These are phyloP conservation scores for Melanomma pulvis-pyrius DNA, from an alignment of 495 filamentous ascomycete species.

Conservation along the genomic window DNA sequence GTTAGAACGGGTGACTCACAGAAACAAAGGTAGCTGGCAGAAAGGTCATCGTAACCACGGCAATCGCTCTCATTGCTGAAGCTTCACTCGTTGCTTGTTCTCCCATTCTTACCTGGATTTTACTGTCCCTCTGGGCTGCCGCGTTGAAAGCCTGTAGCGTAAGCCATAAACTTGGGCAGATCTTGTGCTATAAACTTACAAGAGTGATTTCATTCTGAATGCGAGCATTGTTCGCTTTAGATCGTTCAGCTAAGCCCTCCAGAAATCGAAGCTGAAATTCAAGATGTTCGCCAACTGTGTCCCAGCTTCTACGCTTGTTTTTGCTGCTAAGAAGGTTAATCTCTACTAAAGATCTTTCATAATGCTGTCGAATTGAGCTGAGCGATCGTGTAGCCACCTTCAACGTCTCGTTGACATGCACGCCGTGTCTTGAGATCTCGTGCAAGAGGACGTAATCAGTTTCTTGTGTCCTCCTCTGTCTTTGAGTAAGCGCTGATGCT, in stretches of 20 bases:
- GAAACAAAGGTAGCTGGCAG: slow-evolving; percentile 16
- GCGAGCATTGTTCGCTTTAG: slow-evolving; percentile 10
- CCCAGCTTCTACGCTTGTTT: too few species aligned
- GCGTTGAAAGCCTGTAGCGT: slow-evolving; percentile 6
- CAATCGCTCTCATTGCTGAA: slow-evolving; percentile 10
- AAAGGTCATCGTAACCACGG: slow-evolving; percentile 17
- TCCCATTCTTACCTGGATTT: neutral
- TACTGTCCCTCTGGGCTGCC: slow-evolving; percentile 9
- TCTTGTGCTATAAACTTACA: neutral
- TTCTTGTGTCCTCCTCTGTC: too few species aligned
- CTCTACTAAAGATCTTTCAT: too few species aligned
- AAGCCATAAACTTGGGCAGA: neutral
- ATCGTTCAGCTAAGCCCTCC: slow-evolving; percentile 5
- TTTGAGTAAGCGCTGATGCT: too few species aligned
- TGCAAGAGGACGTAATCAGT: too few species aligned
- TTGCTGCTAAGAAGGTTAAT: too few species aligned
- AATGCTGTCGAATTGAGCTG: too few species aligned
- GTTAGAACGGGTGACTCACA: neutral
- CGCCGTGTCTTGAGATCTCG: too few species aligned
- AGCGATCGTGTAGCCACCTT: neutral
- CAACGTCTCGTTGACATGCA: too few species aligned
- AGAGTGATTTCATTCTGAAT: slow-evolving; percentile 18
- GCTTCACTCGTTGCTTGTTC: slow-evolving; percentile 7
- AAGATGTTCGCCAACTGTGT: too few species aligned
- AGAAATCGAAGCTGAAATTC: slow-evolving; percentile 13